These are phyloP conservation scores for Diaporthe caulivora DNA, from an alignment of 2,329 filamentous ascomycete genomes.

Conservation along the genomic window DNA sequence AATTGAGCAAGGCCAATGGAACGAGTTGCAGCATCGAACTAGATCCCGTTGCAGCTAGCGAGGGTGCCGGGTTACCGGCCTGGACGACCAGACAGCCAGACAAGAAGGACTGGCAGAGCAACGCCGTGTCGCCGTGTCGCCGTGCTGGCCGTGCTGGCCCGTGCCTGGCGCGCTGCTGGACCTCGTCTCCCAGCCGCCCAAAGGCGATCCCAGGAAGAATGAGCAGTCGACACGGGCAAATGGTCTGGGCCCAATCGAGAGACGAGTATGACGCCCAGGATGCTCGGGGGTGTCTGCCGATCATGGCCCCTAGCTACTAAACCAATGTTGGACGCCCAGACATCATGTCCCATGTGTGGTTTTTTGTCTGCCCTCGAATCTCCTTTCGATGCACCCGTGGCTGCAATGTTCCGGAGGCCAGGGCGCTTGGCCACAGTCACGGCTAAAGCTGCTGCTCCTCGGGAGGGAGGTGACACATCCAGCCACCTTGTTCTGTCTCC, in stretches of 20 bases:
- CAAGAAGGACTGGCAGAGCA: slow-evolving; percentile 15
- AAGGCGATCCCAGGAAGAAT: not conserved
- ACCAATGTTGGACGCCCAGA: not conserved
- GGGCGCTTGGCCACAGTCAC: not conserved
- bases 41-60: slow-evolving; percentile 20
- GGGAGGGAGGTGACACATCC: slow-evolving; percentile 2
- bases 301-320: slow-evolving; percentile 13
- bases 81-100: not conserved
- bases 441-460: not conserved
- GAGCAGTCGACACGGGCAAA: slow-evolving; percentile 3
- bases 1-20: slow-evolving; percentile 37
- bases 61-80: slow-evolving; percentile 21
- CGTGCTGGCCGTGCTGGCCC: not conserved
- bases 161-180: too few relatives aligned
- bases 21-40: not conserved
- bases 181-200: slow-evolving; percentile 17
- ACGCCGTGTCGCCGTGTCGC: not conserved
- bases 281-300: slow-evolving; percentile 20
- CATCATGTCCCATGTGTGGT: slow-evolving; percentile 11
- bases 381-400: not conserved
- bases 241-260: slow-evolving; percentile 31
- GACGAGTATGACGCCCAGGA: slow-evolving; percentile 2
- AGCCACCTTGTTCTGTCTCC: not conserved
- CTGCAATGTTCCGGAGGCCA: not conserved
- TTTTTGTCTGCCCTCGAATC: slow-evolving; percentile 15